Conservation (phyloP, 208 protist species). For the Trypanosoma congolense region DNA sequence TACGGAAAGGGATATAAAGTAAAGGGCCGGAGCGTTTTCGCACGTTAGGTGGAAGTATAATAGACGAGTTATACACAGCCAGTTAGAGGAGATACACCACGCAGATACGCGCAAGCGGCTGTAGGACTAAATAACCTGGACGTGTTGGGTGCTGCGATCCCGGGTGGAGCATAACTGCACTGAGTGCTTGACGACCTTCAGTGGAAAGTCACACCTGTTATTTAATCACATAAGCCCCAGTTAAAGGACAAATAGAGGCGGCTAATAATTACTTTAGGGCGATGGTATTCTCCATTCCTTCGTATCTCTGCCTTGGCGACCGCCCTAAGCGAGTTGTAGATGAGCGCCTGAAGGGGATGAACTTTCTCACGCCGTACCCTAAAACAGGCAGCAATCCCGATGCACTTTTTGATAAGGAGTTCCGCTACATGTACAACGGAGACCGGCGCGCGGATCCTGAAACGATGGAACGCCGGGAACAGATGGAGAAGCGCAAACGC, state of each 20-base stretch:
- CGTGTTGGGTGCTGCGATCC: no score
- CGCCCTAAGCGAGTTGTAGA: conserved; percentile 56
- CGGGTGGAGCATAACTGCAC: no score
- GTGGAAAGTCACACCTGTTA: no score
- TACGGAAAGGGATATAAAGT: no score
- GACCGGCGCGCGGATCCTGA: conserved; percentile 70
- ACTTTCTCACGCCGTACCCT: conserved; percentile 56
- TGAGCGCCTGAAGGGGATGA: conserved; percentile 54
- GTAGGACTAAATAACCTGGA: no score
- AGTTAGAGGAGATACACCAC: no score
- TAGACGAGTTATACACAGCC: no score
- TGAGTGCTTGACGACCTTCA: no score
- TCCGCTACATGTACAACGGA: conserved; percentile 80
- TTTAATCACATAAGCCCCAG: neutral
- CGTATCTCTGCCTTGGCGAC: conserved; percentile 72
- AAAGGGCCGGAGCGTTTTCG: no score
- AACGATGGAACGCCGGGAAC: conserved; percentile 41
- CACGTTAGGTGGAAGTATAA: no score
- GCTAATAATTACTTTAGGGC: neutral
- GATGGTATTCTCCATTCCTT: conserved; percentile 90
- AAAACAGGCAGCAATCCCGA: conserved; percentile 83
- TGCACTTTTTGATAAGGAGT: conserved; percentile 79
- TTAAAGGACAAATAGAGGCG: conserved; percentile 3
- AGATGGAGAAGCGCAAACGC: conserved; percentile 54
- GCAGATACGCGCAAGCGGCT: no score